Percentiles rank a stretch among this genome's conserved stretches.
These are phyloP conservation scores for Casuarina glauca DNA, from an alignment of 306 rosid species.

Conservation along the genomic window DNA sequence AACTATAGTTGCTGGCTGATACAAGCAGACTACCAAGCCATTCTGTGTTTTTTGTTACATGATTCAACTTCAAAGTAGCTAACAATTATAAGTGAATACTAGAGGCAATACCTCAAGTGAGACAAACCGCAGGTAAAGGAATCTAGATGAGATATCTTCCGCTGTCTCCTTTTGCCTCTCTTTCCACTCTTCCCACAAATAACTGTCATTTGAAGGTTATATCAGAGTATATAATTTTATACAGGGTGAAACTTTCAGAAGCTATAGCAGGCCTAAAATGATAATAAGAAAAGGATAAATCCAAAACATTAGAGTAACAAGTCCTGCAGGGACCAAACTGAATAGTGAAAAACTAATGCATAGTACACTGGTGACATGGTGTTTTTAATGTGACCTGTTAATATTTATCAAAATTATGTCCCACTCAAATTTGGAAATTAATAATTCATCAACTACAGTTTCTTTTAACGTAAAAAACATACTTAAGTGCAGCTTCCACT, in stretches of 20 bases:
- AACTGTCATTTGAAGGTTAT: conserved; percentile 49
- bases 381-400: too few relatives aligned
- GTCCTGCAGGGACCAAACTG: neutral
- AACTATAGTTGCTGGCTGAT: neutral
- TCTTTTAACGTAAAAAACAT: too few relatives aligned
- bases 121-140: conserved; percentile 75
- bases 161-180: conserved; percentile 65
- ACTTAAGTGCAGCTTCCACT: too few relatives aligned
- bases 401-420: too few relatives aligned
- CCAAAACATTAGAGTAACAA: neutral
- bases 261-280: neutral
- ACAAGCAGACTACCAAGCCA: conserved; percentile 6
- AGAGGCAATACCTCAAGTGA: conserved; percentile 65
- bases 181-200: conserved; percentile 95
- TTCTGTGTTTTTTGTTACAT: neutral
- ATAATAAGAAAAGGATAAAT: neutral
- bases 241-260: conserved; percentile 14
- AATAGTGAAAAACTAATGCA: neutral
- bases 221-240: conserved; percentile 8
- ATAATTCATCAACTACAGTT: too few relatives aligned
- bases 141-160: conserved; percentile 62
- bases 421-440: too few relatives aligned
- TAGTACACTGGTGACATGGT: neutral
- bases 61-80: neutral
- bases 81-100: neutral